Conservation (phyloP, 2,329 filamentous ascomycete species). For the Elsinoe australis region DNA sequence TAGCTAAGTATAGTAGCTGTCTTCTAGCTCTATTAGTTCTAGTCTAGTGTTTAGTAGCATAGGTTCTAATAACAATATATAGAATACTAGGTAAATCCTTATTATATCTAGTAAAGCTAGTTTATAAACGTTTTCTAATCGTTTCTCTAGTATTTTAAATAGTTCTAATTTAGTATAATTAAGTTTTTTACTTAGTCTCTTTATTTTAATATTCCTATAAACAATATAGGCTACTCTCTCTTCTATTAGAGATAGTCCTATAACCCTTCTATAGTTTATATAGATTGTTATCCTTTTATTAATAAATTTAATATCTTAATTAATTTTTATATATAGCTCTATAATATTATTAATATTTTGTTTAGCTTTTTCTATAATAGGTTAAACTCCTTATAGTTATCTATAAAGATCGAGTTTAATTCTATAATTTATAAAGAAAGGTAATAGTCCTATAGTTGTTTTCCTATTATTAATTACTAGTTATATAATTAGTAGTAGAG, state of each 20-base stretch:
- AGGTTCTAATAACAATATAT: conserved; percentile 18
- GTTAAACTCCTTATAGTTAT: conserved; percentile 8
- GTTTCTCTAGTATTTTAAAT: conserved; percentile 16
- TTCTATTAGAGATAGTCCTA: conserved; percentile 16
- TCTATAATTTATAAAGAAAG: conserved; percentile 6
- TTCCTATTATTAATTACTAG: conserved; percentile 17
- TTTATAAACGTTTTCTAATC: conserved; percentile 17
- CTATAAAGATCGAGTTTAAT: not conserved
- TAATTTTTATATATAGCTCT: conserved; percentile 4
- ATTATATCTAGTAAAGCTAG: conserved; percentile 16
- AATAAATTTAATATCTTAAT: conserved; percentile 12
- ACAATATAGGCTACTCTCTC: conserved; percentile 2
- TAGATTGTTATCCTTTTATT: not conserved
- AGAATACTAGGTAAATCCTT: conserved; percentile 19
- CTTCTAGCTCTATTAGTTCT: not conserved
- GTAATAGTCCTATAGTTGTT: not conserved
- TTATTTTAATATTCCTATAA: conserved; percentile 18
- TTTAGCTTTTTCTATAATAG: conserved; percentile 11
- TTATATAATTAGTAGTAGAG: conserved; percentile 3
- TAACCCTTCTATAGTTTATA: not conserved
- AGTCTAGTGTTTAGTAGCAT: not conserved
- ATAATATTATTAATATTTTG: conserved; percentile 1
- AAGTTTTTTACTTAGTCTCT: conserved; percentile 18
- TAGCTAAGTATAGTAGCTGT: not conserved
- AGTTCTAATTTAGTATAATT: conserved; percentile 15